These are phyloP conservation scores for Salix dunnii DNA, from an alignment of 345 rosid species.

Conservation along the genomic window DNA sequence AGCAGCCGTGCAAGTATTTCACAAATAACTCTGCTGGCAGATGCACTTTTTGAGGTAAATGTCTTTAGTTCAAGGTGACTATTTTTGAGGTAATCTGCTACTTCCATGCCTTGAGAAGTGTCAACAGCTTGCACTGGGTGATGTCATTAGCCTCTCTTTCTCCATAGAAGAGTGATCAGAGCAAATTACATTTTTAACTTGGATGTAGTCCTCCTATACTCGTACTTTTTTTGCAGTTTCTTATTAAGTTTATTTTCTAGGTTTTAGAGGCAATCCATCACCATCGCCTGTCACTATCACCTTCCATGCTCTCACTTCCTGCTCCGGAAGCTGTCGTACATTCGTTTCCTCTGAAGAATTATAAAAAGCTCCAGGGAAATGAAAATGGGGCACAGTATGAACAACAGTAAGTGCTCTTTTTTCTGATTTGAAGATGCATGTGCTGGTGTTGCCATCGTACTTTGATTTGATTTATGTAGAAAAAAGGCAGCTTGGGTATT, in stretches of 20 bases:
- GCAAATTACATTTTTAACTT: neutral
- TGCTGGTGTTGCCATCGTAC: neutral
- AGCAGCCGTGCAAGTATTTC: conserved; percentile 8
- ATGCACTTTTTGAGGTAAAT: conserved; percentile 27
- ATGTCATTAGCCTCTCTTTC: neutral
- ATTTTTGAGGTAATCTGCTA: neutral
- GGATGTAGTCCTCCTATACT: neutral
- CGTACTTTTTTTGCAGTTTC: neutral
- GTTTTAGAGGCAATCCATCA: conserved; percentile 28
- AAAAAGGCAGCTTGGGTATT: neutral
- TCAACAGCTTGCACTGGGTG: neutral
- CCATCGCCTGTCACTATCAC: conserved; percentile 20
- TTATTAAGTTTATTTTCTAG: conserved; percentile 1
- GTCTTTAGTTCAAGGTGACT: neutral
- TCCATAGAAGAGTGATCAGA: neutral
- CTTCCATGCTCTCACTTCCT: conserved; percentile 16
- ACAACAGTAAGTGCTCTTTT: conserved; percentile 17
- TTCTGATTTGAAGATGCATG: neutral
- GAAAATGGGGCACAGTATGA: conserved; percentile 2
- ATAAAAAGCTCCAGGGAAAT: conserved; percentile 8
- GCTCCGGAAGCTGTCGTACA: conserved; percentile 27
- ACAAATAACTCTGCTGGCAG: conserved; percentile 19
- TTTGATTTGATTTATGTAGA: neutral
- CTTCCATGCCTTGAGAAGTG: neutral
- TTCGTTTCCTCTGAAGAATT: conserved; percentile 22